These are phyloP conservation scores for Teratosphaeria epicoccoides DNA, from an alignment of 2,329 filamentous ascomycete species.

Conservation along the genomic window DNA sequence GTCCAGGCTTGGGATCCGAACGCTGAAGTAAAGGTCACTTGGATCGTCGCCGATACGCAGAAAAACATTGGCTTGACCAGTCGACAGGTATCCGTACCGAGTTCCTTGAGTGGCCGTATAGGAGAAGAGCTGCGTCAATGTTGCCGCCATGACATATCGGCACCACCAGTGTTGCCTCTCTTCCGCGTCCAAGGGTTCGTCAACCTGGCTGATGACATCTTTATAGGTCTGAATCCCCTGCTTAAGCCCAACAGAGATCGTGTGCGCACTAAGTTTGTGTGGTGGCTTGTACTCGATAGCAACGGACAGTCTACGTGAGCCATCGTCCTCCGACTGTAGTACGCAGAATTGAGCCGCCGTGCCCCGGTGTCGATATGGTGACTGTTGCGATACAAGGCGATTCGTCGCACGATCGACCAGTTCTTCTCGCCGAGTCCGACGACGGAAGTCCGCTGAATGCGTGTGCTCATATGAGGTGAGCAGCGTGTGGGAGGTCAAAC, in stretches of 20 bases:
- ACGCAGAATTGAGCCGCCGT: too few species aligned
- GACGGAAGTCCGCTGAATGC: too few species aligned
- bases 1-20: not conserved
- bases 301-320: slow-evolving; percentile 1
- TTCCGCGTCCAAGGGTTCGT: too few species aligned
- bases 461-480: too few species aligned
- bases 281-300: slow-evolving; percentile 7
- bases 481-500: too few species aligned
- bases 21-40: not conserved
- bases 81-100: slow-evolving; percentile 5
- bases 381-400: too few species aligned
- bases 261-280: slow-evolving; percentile 3
- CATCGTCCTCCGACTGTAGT: too few species aligned
- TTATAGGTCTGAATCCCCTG: slow-evolving; percentile 2
- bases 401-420: too few species aligned
- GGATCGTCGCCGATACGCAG: not conserved
- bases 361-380: too few species aligned
- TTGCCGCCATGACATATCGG: slow-evolving; percentile 6
- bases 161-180: slow-evolving; percentile 3
- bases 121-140: slow-evolving; percentile 8
- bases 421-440: too few species aligned
- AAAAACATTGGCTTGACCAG: not conserved
- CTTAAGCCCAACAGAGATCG: slow-evolving; percentile 1
- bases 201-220: slow-evolving; percentile 7
- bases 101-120: slow-evolving; percentile 7